Evolutionary conservation across 805 yeast genomes (phyloP).

Genomic region (Starmera caribaea): DNA sequence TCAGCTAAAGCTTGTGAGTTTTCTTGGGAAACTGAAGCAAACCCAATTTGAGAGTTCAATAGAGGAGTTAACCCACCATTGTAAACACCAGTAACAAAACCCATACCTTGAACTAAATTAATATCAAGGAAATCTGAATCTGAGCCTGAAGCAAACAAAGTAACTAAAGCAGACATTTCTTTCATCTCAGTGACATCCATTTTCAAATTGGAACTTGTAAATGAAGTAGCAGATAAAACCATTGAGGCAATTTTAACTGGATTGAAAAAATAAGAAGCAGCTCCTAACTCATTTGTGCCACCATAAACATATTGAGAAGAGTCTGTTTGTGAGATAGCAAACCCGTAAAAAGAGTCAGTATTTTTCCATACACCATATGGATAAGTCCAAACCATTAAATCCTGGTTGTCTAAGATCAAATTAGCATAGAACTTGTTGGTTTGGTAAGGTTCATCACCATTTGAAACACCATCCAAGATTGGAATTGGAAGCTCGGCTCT

Average conservation of each 20-base stretch:
- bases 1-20: slow-evolving; percentile 25
- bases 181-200: slow-evolving; percentile 38
- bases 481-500: slow-evolving; percentile 34
- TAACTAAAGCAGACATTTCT: slow-evolving; percentile 40
- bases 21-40: slow-evolving; percentile 26
- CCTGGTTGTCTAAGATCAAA: slow-evolving; percentile 45
- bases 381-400: slow-evolving; percentile 46
- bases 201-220: slow-evolving; percentile 27
- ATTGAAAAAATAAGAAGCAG: slow-evolving; percentile 36
- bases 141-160: slow-evolving; percentile 22
- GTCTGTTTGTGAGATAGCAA: slow-evolving; percentile 52
- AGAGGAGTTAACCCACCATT: slow-evolving; percentile 37
- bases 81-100: slow-evolving; percentile 42
- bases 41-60: slow-evolving; percentile 37
- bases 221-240: slow-evolving; percentile 43
- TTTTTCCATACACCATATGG: slow-evolving; percentile 60
- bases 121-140: slow-evolving; percentile 31
- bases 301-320: slow-evolving; percentile 34
- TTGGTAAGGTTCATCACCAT: slow-evolving; percentile 36
- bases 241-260: slow-evolving; percentile 49
- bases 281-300: slow-evolving; percentile 35
- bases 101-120: slow-evolving; percentile 54
- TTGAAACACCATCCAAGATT: slow-evolving; percentile 38
- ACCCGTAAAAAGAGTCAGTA: slow-evolving; percentile 35
- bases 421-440: slow-evolving; percentile 76